Evolutionary conservation across 106 monocot species (phyloP), one percentile per base, ranked within the genome.

Genomic region (Dendrobium huoshanense): DNA sequence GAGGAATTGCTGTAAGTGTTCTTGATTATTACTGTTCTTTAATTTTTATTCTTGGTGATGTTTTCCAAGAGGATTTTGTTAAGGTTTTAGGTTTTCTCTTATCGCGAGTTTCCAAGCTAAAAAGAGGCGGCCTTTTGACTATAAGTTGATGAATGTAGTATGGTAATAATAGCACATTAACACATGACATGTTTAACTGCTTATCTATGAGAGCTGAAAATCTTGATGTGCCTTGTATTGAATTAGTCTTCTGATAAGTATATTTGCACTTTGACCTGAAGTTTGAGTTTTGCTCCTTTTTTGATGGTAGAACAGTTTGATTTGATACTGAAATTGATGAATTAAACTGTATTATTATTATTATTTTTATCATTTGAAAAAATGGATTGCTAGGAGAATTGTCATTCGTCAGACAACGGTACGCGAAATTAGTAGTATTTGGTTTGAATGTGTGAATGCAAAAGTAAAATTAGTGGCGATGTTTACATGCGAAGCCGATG

Each of bases 1-100:
- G 47, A 49, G 4, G 45, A 64, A 11, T 64, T 85, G 85, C 79
- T 77, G 83, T 83, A 77, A 83, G 78, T 83, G 0, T 29, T 67
- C 40, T 65, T 18, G 7, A 31, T 33, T 19, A 48, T 49, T 8
- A 3, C 6, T 72, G 51, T 33, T 42, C 43, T 74, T 19, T 43
- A 18, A 73, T 13, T 17, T 61, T 61, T 61, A 61, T 61, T 61
- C 3, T n/a, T 10, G 22, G 68, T 24, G 29, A 25, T 25, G 68
- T 70, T 24, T 73, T 15, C 42, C 73, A 41, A 15, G 5, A 40
- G 73, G 41, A 17, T 40, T 73, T 70, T 13, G 24, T 33, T 70
- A 4, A 25, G 6, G 42, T 17, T 37, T 42, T 73, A 42, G 37
- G 31, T 31, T 42, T 40, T 73, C 4, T 40, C 37, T 33, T 40